phyloP scores from a whole-genome alignment of 768 basidiomycete genomes.

The Lentinula raphanica region DNA sequence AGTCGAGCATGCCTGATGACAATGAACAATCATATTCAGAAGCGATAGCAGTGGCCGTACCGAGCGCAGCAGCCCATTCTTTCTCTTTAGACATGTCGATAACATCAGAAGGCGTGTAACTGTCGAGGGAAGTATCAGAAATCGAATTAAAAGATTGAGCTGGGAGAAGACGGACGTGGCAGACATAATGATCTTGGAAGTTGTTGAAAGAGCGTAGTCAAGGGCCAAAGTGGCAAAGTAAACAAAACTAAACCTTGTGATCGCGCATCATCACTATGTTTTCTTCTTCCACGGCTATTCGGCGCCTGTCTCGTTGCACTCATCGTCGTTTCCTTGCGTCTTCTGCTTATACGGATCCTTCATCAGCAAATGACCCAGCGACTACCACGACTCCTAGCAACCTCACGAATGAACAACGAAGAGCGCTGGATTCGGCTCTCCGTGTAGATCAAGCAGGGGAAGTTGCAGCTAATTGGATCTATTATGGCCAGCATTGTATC shows the following conservation, averaged over 20 bases:
- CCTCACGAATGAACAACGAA: conserved; percentile 44
- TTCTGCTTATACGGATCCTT: conserved; percentile 40
- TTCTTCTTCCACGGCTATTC: neutral
- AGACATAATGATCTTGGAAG: conserved; percentile 32
- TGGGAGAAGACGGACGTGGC: conserved; percentile 29
- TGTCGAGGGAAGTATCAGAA: too few species aligned
- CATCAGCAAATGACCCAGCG: conserved; percentile 30
- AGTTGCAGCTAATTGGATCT: conserved; percentile 94
- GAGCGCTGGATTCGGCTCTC: conserved; percentile 58
- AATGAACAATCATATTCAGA: neutral
- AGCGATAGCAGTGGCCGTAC: conserved; percentile 28
- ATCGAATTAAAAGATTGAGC: neutral
- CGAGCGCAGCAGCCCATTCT: conserved; percentile 67
- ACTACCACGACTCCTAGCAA: conserved; percentile 50
- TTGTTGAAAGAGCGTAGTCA: neutral
- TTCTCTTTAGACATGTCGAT: conserved; percentile 64
- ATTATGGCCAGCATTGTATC: conserved; percentile 78
- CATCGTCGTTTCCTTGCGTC: conserved; percentile 29
- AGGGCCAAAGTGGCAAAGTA: conserved; percentile 1
- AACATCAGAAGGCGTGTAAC: conserved; percentile 52
- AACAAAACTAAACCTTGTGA: neutral
- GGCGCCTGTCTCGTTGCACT: neutral
- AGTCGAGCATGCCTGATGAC: conserved; percentile 66
- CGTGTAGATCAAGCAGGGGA: conserved; percentile 96
- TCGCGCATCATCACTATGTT: neutral